A percentile compares a stretch with the other conserved stretches of the same genome.
Evolutionary conservation across 129 eudicot genomes (phyloP).

Genomic region (Artemisia annua): DNA sequence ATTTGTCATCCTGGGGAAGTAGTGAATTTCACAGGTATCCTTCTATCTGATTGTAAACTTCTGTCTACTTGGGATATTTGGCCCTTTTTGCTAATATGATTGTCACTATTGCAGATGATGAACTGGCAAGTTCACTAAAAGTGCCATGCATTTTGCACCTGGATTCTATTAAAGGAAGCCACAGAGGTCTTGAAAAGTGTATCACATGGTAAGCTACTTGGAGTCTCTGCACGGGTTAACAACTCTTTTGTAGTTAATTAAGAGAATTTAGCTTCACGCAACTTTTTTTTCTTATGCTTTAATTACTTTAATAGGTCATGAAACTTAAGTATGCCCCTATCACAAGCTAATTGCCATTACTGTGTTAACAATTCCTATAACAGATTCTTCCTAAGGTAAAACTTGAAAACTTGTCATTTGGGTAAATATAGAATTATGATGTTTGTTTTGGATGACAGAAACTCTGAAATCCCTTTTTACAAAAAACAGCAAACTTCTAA

Average conservation of each 20-base stretch:
- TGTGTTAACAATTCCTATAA: neutral
- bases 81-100: constrained; percentile 10
- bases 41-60: constrained; percentile 5
- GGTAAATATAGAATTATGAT: too few species aligned
- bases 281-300: too few species aligned
- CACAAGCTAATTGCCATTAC: neutral
- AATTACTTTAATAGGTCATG: too few species aligned
- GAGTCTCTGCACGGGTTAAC: constrained; percentile 4
- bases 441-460: too few species aligned
- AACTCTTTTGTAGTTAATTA: neutral
- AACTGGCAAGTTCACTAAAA: constrained; percentile 34
- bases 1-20: constrained; percentile 87
- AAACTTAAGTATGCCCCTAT: neutral
- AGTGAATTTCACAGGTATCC: constrained; percentile 39
- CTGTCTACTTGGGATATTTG: constrained; percentile 9
- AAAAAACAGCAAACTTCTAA: too few species aligned
- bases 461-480: too few species aligned
- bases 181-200: constrained; percentile 57
- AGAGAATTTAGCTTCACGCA: too few species aligned
- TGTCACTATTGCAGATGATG: constrained; percentile 44
- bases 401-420: too few species aligned
- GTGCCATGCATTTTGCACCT: constrained; percentile 76
- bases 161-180: constrained; percentile 86
- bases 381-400: neutral
- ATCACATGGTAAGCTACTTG: constrained; percentile 48